A percentile compares a stretch with the other conserved stretches of the same genome.
Evolutionary conservation across 345 rosid species (phyloP).

Genomic region (Eucalyptus curtisii): DNA sequence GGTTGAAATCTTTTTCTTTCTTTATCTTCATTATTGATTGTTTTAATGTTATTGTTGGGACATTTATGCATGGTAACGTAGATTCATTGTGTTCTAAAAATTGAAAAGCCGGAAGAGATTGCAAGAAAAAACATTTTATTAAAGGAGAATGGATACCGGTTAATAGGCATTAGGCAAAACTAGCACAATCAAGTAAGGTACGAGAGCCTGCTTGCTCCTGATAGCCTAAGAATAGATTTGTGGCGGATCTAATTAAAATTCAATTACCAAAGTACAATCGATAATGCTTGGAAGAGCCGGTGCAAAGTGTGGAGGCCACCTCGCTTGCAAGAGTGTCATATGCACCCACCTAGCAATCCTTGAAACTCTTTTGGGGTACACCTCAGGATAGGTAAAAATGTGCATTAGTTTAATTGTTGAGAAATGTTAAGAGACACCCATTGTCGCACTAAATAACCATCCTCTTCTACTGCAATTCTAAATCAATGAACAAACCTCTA

Average conservation of each 20-base stretch:
- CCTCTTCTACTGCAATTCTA: too few relatives aligned
- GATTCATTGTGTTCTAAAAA: not conserved
- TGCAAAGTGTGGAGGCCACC: not conserved
- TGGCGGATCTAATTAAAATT: too few relatives aligned
- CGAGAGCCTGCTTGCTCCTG: accelerated
- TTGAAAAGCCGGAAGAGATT: not conserved
- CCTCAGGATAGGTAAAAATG: not conserved
- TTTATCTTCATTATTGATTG: not conserved
- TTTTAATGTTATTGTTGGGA: not conserved
- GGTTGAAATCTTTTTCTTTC: not conserved
- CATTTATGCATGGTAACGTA: accelerated
- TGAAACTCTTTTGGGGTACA: too few relatives aligned
- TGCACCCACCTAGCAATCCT: not conserved
- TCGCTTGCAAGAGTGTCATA: not conserved
- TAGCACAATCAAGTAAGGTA: not conserved
- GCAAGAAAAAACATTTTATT: not conserved
- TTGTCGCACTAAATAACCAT: not conserved
- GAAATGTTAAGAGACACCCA: not conserved
- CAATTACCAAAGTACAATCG: too few relatives aligned
- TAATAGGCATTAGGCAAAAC: not conserved
- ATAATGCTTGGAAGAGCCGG: not conserved
- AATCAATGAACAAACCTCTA: too few relatives aligned
- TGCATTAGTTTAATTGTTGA: not conserved
- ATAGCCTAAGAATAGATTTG: not conserved
- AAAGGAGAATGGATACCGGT: accelerated